Percentiles rank a stretch among this genome's conserved stretches.
These are phyloP conservation scores for Globisporangium solare DNA, from an alignment of 352 stramenopile genomes.

Conservation along the genomic window DNA sequence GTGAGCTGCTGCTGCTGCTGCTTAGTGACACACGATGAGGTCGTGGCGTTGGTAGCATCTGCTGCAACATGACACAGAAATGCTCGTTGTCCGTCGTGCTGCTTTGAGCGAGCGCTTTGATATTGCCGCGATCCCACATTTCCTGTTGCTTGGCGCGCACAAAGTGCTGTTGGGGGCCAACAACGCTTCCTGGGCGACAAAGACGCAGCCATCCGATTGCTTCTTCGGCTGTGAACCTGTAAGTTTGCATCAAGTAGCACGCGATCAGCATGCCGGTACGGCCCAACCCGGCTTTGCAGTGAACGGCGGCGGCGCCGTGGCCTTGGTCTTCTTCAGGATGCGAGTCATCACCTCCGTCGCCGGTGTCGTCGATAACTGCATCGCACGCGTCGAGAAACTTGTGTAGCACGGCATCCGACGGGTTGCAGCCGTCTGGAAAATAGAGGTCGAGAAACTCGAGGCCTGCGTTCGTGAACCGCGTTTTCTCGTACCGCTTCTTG, in stretches of 20 bases:
- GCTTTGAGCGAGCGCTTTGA: not conserved
- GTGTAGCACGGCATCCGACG: slow-evolving; percentile 65
- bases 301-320: slow-evolving; percentile 85
- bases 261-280: slow-evolving; percentile 94
- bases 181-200: slow-evolving; percentile 89
- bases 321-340: too few species aligned
- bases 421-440: slow-evolving; percentile 91
- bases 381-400: slow-evolving; percentile 73
- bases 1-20: not conserved
- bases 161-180: slow-evolving; percentile 93
- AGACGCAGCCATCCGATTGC: slow-evolving; percentile 92
- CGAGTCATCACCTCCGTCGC: not conserved
- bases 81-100: not conserved
- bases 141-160: slow-evolving; percentile 62
- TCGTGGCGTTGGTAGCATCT: not conserved
- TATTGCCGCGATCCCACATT: slow-evolving; percentile 1
- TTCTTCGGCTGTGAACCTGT: slow-evolving; percentile 88
- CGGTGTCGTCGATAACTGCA: not conserved
- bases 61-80: not conserved
- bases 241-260: slow-evolving; percentile 93
- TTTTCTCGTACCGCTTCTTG: slow-evolving; percentile 90
- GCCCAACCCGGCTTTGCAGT: slow-evolving; percentile 95
- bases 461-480: slow-evolving; percentile 69
- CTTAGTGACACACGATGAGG: not conserved
- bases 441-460: slow-evolving; percentile 89